Evolutionary conservation across 2,329 filamentous ascomycete genomes (phyloP).

Genomic region (Meredithiella fracta): DNA sequence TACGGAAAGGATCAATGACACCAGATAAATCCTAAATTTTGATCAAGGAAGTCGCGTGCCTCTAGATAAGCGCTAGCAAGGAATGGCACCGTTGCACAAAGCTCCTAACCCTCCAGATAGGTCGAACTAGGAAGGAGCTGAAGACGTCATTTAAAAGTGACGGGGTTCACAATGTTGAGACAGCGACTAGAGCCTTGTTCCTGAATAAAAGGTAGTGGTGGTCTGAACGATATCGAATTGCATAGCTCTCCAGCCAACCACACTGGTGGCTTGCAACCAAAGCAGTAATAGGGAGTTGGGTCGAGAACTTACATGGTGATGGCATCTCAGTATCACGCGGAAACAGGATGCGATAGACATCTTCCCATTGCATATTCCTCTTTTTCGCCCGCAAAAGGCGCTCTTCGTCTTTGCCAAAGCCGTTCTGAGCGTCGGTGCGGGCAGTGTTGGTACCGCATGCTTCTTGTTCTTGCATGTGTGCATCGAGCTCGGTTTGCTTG

Average conservation of each 20-base stretch:
- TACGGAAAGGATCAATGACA: background rate
- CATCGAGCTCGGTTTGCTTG: background rate
- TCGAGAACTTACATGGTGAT: slow-evolving; percentile 8
- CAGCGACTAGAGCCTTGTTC: no score
- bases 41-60: background rate
- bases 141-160: background rate
- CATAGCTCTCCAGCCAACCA: background rate
- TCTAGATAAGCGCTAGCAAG: background rate
- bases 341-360: slow-evolving; percentile 12
- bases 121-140: background rate
- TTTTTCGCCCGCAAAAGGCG: slow-evolving; percentile 10
- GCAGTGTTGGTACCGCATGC: background rate
- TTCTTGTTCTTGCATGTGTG: background rate
- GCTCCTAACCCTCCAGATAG: no score
- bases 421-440: slow-evolving; percentile 1
- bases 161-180: no score
- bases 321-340: slow-evolving; percentile 9
- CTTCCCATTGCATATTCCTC: slow-evolving; percentile 11
- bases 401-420: slow-evolving; percentile 9
- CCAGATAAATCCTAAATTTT: background rate
- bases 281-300: background rate
- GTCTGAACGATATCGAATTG: background rate
- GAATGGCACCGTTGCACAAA: background rate
- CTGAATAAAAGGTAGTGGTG: background rate
- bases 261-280: background rate